phyloP scores from a whole-genome alignment of 768 basidiomycete species.

The Pisolithus marmoratus region DNA sequence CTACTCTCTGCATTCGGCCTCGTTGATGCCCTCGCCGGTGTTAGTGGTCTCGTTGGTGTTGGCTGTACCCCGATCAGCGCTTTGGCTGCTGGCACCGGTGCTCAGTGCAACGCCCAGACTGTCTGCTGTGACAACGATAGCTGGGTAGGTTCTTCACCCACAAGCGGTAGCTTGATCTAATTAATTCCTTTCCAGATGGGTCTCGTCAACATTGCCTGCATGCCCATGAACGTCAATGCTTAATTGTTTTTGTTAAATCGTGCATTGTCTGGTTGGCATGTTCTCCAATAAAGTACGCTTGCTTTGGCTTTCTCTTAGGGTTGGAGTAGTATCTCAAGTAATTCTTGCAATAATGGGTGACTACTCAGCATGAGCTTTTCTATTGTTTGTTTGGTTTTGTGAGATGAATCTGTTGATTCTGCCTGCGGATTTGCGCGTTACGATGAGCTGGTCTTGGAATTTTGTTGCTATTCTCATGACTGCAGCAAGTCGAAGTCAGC shows the following conservation, averaged over 20 bases:
- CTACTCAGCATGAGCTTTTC: too few relatives aligned
- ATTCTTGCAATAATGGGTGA: too few relatives aligned
- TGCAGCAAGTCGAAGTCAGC: too few relatives aligned
- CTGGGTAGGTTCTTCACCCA: background rate
- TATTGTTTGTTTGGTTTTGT: too few relatives aligned
- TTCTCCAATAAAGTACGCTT: background rate
- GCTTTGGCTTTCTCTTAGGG: too few relatives aligned
- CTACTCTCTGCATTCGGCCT: too few relatives aligned
- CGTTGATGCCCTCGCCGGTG: background rate
- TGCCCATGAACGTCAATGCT: constrained; percentile 27
- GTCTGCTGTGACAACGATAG: constrained; percentile 7
- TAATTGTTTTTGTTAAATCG: background rate
- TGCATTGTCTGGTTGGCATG: background rate
- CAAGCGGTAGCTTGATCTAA: too few relatives aligned
- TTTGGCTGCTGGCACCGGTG: constrained; percentile 1
- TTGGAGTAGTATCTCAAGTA: too few relatives aligned
- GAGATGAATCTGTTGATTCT: too few relatives aligned
- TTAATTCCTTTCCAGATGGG: constrained; percentile 21
- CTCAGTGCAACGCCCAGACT: constrained; percentile 3
- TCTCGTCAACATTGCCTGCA: constrained; percentile 33
- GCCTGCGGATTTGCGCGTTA: too few relatives aligned
- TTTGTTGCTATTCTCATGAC: too few relatives aligned
- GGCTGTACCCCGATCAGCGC: constrained; percentile 5
- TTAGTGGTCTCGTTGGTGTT: background rate
- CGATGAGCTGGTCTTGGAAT: too few relatives aligned